phyloP scores from a whole-genome alignment of 2,329 filamentous ascomycete genomes.

The Talaromyces verruculosus region DNA sequence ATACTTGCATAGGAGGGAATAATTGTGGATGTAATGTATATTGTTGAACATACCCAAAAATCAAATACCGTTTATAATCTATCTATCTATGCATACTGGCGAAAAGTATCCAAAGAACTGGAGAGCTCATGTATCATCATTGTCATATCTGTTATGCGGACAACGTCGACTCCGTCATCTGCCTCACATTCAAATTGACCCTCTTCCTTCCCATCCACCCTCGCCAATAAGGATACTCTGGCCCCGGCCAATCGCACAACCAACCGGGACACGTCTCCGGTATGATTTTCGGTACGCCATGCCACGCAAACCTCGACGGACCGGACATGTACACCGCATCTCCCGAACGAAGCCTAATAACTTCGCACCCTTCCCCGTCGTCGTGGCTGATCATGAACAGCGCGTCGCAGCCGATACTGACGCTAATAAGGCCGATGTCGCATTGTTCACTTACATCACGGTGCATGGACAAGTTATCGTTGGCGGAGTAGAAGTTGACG shows the following conservation, averaged over 20 bases:
- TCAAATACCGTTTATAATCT: background rate
- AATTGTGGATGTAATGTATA: background rate
- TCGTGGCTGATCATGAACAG: conserved; percentile 80
- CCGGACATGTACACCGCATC: conserved; percentile 89
- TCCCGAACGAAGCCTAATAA: conserved; percentile 72
- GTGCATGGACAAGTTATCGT: conserved; percentile 89
- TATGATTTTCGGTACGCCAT: conserved; percentile 86
- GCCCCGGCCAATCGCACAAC: conserved; percentile 69
- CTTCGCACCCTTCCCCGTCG: conserved; percentile 43
- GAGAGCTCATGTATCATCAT: background rate
- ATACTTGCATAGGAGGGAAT: background rate
- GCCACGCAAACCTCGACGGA: conserved; percentile 84
- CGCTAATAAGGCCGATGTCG: conserved; percentile 73
- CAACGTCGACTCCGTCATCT: conserved; percentile 16
- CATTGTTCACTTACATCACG: conserved; percentile 88
- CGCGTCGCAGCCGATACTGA: conserved; percentile 87
- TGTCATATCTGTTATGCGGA: background rate
- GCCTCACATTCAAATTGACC: conserved; percentile 83
- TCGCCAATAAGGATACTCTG: conserved; percentile 65
- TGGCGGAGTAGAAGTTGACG: conserved; percentile 86
- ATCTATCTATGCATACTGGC: background rate
- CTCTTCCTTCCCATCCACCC: conserved; percentile 88
- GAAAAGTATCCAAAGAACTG: background rate
- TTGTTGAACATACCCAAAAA: conserved; percentile 1
- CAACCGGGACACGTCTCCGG: conserved; percentile 74